phyloP scores from a whole-genome alignment of 148 eudicot genomes.

The Rhododendron kiyosumense region DNA sequence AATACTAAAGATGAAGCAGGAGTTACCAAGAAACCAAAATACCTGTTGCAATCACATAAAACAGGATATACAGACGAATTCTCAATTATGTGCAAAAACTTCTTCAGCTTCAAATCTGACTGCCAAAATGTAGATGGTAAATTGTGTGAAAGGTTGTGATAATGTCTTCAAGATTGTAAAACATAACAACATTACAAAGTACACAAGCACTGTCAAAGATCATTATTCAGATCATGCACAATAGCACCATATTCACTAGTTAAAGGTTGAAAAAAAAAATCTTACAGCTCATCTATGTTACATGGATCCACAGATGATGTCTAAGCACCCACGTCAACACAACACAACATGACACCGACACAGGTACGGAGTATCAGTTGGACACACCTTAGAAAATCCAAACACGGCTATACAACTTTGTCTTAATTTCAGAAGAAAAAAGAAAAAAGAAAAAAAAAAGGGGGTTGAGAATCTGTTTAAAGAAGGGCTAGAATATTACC shows the following conservation, averaged over 20 bases:
- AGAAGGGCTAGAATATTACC: not conserved
- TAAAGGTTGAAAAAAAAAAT: not conserved
- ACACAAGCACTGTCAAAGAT: not conserved
- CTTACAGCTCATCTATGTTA: not conserved
- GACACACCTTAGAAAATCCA: not conserved
- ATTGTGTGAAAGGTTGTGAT: not conserved
- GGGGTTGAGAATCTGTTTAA: not conserved
- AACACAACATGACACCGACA: not conserved
- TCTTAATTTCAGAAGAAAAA: not conserved
- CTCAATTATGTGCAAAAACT: slow-evolving; percentile 88
- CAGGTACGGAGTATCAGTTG: not conserved
- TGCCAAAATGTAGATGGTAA: slow-evolving; percentile 29
- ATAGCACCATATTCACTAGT: not conserved
- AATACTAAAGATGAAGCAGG: not conserved
- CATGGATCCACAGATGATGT: not conserved
- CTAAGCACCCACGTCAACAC: not conserved
- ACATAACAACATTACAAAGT: not conserved
- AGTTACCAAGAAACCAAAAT: slow-evolving; percentile 14
- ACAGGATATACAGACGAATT: slow-evolving; percentile 84
- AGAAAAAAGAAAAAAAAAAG: not conserved
- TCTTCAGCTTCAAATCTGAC: slow-evolving; percentile 96
- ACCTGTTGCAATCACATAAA: slow-evolving; percentile 80
- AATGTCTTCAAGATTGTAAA: not conserved
- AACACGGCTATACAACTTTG: not conserved
- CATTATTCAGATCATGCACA: not conserved